Percentiles rank a stretch among this genome's conserved stretches.
Evolutionary conservation across 768 basidiomycete species (phyloP).

Genomic region (Naematelia encephala): DNA sequence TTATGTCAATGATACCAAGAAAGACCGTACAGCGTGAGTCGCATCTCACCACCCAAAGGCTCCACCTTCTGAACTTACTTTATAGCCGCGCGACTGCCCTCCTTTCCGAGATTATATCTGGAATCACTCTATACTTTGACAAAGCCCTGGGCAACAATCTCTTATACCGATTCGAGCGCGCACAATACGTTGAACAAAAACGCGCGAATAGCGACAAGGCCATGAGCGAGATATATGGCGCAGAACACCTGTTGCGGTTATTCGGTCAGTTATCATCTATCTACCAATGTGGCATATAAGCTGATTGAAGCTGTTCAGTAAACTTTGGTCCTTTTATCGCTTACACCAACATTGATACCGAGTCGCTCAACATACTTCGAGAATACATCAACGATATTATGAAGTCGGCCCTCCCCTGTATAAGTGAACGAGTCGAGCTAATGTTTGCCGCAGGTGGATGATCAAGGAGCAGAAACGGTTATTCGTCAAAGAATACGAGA

Average conservation of each 20-base stretch:
- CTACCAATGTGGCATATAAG: neutral
- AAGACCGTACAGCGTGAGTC: slow-evolving; percentile 42
- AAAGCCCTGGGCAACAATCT: slow-evolving; percentile 77
- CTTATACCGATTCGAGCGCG: slow-evolving; percentile 91
- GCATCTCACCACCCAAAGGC: neutral
- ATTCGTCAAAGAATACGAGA: slow-evolving; percentile 76
- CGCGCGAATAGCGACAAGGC: slow-evolving; percentile 70
- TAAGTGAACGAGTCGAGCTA: slow-evolving; percentile 3
- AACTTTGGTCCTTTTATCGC: slow-evolving; percentile 87
- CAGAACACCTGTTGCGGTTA: slow-evolving; percentile 87
- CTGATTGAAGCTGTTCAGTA: slow-evolving; percentile 57
- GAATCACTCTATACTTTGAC: slow-evolving; percentile 88
- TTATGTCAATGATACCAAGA: slow-evolving; percentile 50
- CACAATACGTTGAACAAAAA: slow-evolving; percentile 78
- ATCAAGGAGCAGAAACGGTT: slow-evolving; percentile 66
- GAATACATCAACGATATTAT: slow-evolving; percentile 90
- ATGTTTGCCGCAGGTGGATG: slow-evolving; percentile 63
- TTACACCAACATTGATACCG: slow-evolving; percentile 82
- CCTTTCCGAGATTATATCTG: slow-evolving; percentile 75
- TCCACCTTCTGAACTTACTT: neutral
- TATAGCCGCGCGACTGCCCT: slow-evolving; percentile 65
- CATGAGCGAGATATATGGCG: slow-evolving; percentile 88
- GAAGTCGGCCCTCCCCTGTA: slow-evolving; percentile 56
- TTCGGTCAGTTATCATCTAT: slow-evolving; percentile 61
- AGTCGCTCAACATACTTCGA: slow-evolving; percentile 73